Evolutionary conservation across 495 filamentous ascomycete species (phyloP).

Genomic region (Terfezia claveryi): DNA sequence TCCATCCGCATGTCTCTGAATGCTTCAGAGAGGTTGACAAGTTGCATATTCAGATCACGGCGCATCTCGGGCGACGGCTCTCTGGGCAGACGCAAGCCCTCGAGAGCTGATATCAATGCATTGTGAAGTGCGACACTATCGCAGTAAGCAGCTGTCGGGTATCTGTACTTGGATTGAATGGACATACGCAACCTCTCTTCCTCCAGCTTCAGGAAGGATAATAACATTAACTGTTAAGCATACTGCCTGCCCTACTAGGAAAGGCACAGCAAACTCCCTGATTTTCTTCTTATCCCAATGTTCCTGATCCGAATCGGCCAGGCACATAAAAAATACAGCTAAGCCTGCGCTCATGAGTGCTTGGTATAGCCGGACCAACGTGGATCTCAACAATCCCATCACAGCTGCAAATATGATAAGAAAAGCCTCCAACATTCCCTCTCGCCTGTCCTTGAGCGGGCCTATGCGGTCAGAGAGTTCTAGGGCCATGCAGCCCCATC

Average conservation of each 20-base stretch:
- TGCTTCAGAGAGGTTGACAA: constrained; percentile 33
- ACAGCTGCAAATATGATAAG: constrained; percentile 29
- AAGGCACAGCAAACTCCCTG: constrained; percentile 33
- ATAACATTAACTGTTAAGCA: constrained; percentile 25
- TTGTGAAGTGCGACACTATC: constrained; percentile 23
- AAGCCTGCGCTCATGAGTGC: constrained; percentile 31
- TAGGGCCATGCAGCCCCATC: constrained; percentile 31
- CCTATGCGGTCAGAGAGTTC: constrained; percentile 29
- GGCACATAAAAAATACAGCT: constrained; percentile 29
- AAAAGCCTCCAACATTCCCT: constrained; percentile 31
- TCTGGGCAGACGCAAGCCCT: constrained; percentile 26
- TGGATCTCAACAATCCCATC: constrained; percentile 31
- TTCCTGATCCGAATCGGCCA: constrained; percentile 25
- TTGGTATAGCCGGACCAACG: constrained; percentile 33
- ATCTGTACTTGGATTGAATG: neutral
- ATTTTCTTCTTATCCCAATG: constrained; percentile 25
- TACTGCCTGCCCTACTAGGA: constrained; percentile 32
- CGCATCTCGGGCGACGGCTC: constrained; percentile 20
- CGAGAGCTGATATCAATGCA: constrained; percentile 16
- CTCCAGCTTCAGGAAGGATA: constrained; percentile 32
- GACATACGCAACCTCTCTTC: constrained; percentile 27
- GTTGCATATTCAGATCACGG: constrained; percentile 20
- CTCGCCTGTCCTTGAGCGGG: constrained; percentile 26
- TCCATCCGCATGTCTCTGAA: constrained; percentile 34
- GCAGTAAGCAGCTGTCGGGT: constrained; percentile 2